Evolutionary conservation across 805 yeast species (phyloP).

Genomic region (Cephaloascus fragrans): DNA sequence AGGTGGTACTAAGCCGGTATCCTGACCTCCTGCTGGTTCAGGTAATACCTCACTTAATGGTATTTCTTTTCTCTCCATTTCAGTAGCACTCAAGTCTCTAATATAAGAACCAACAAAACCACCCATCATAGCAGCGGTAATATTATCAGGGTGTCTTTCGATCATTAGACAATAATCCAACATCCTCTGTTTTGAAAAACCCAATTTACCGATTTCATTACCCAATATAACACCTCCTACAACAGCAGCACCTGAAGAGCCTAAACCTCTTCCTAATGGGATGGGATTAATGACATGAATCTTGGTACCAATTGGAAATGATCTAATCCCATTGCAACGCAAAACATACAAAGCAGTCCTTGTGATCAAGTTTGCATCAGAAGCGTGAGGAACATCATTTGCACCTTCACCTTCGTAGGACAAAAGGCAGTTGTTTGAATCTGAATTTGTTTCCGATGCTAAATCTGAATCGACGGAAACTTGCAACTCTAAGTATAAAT

Average conservation of each 20-base stretch:
- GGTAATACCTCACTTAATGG: slow-evolving; percentile 83
- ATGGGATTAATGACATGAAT: slow-evolving; percentile 82
- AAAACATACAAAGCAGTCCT: slow-evolving; percentile 87
- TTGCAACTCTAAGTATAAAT: slow-evolving; percentile 58
- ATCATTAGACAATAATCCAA: slow-evolving; percentile 93
- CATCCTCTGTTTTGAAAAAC: slow-evolving; percentile 69
- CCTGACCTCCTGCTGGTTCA: slow-evolving; percentile 59
- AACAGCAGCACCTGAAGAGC: slow-evolving; percentile 97
- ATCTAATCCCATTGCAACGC: slow-evolving; percentile 66
- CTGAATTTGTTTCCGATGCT: slow-evolving; percentile 35
- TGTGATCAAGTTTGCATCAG: slow-evolving; percentile 80
- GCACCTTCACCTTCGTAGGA: slow-evolving; percentile 76
- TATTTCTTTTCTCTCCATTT: slow-evolving; percentile 65
- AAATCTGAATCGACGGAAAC: slow-evolving; percentile 53
- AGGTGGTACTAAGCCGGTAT: slow-evolving; percentile 62
- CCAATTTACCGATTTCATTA: slow-evolving; percentile 69
- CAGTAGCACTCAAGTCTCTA: slow-evolving; percentile 67
- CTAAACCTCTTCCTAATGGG: slow-evolving; percentile 94
- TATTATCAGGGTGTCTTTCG: slow-evolving; percentile 97
- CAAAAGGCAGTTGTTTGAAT: slow-evolving; percentile 61
- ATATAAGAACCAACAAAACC: slow-evolving; percentile 95
- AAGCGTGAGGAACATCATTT: slow-evolving; percentile 65
- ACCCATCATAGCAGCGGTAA: slow-evolving; percentile 98
- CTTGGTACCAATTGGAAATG: slow-evolving; percentile 78
- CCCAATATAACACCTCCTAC: slow-evolving; percentile 94